Percentiles rank a stretch among this genome's conserved stretches.
These are phyloP conservation scores for Dissophora globulifera DNA, from an alignment of 192 early-diverging fungal species.

Conservation along the genomic window DNA sequence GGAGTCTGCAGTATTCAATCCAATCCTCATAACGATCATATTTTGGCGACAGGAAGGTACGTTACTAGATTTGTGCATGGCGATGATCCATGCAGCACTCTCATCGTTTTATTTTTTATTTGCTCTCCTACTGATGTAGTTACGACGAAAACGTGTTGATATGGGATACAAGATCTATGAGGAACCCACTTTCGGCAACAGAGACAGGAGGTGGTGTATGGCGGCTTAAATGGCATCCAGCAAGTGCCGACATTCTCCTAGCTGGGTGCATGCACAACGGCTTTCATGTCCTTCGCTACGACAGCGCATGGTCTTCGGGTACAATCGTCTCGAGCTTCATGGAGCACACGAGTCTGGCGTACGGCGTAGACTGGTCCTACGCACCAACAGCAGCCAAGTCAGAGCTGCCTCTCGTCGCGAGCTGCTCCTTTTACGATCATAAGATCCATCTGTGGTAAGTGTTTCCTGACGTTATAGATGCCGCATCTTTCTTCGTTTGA, in stretches of 20 bases:
- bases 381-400: background rate
- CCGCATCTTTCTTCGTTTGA: background rate
- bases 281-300: constrained; percentile 79
- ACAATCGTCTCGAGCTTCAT: constrained; percentile 61
- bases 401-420: constrained; percentile 64
- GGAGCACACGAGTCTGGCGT: constrained; percentile 80
- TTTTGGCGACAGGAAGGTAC: constrained; percentile 88
- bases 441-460: constrained; percentile 74
- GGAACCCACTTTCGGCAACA: constrained; percentile 72
- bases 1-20: constrained; percentile 94
- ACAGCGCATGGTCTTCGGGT: constrained; percentile 26
- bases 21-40: constrained; percentile 78
- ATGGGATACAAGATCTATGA: constrained; percentile 92
- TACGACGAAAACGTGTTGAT: constrained; percentile 91
- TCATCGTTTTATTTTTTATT: background rate
- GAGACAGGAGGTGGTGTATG: constrained; percentile 91
- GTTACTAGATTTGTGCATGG: background rate
- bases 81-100: too few species aligned
- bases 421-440: constrained; percentile 88
- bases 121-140: constrained; percentile 51
- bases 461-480: background rate
- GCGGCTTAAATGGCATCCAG: constrained; percentile 96
- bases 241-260: constrained; percentile 64
- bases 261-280: constrained; percentile 95
- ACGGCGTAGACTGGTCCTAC: constrained; percentile 83